These are phyloP conservation scores for Nothophytophthora sp. DNA, from an alignment of 352 stramenopile genomes.

Conservation along the genomic window DNA sequence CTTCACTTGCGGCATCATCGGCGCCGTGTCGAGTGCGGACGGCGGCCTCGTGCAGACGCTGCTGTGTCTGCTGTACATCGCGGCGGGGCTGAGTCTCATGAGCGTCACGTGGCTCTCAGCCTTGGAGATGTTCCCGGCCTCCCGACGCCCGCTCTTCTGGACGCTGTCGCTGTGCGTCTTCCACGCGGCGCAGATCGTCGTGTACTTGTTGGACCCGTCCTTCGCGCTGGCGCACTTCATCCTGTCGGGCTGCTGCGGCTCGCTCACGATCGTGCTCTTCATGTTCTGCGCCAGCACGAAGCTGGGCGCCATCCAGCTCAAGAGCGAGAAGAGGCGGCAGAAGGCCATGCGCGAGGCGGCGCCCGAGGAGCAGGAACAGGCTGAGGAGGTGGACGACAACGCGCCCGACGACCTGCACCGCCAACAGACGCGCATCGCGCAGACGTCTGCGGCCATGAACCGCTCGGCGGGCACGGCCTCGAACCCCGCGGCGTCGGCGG, in stretches of 20 bases:
- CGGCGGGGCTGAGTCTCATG: slow-evolving; percentile 65
- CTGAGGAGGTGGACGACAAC: slow-evolving; percentile 27
- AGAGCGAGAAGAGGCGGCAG: slow-evolving; percentile 81
- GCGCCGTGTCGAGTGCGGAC: slow-evolving; percentile 34
- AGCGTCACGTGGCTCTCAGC: slow-evolving; percentile 74
- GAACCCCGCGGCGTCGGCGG: slow-evolving; percentile 17
- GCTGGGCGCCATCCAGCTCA: slow-evolving; percentile 81
- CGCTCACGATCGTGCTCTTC: slow-evolving; percentile 69
- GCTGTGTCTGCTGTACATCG: slow-evolving; percentile 67
- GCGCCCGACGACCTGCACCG: slow-evolving; percentile 45
- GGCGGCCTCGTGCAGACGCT: slow-evolving; percentile 45
- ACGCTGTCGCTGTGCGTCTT: slow-evolving; percentile 70
- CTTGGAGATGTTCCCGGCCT: slow-evolving; percentile 81
- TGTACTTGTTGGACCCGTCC: slow-evolving; percentile 63
- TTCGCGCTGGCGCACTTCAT: slow-evolving; percentile 67
- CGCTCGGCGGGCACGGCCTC: slow-evolving; percentile 23
- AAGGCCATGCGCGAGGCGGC: slow-evolving; percentile 39
- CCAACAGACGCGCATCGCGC: slow-evolving; percentile 67
- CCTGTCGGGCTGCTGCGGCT: slow-evolving; percentile 38
- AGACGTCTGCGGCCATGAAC: slow-evolving; percentile 34
- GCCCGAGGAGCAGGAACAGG: slow-evolving; percentile 19
- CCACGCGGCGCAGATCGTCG: slow-evolving; percentile 49
- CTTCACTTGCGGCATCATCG: slow-evolving; percentile 60
- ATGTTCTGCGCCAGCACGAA: slow-evolving; percentile 81
- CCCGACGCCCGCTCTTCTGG: slow-evolving; percentile 65